Conservation (phyloP, 1,139 yeast genomes). For the Nakaseomyces glabratus region DNA sequence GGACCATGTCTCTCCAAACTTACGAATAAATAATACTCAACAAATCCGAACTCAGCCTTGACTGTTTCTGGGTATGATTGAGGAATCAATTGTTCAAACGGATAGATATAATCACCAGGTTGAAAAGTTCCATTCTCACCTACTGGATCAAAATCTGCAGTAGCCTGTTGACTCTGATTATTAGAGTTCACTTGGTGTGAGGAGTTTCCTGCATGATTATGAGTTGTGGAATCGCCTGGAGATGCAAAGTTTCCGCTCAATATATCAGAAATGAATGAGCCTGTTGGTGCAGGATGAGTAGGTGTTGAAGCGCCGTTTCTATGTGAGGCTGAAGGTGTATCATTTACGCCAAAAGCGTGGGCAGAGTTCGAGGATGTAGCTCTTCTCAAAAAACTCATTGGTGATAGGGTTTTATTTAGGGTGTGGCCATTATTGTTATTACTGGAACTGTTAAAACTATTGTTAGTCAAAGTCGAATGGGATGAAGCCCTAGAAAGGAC, state of each 20-base stretch:
- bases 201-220: background rate
- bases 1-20: constrained; percentile 69
- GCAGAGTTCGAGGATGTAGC: constrained; percentile 31
- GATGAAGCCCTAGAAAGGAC: constrained; percentile 3
- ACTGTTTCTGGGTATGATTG: constrained; percentile 77
- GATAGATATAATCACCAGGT: constrained; percentile 87
- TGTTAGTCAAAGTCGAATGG: constrained; percentile 1
- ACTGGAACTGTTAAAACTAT: constrained; percentile 17
- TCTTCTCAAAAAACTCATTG: constrained; percentile 36
- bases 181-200: background rate
- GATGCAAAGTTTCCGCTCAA: constrained; percentile 3
- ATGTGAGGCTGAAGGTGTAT: constrained; percentile 2
- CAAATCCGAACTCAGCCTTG: constrained; percentile 72
- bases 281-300: constrained; percentile 3
- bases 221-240: constrained; percentile 2
- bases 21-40: constrained; percentile 61
- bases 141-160: constrained; percentile 12
- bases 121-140: constrained; percentile 31
- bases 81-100: constrained; percentile 82
- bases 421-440: too few species aligned
- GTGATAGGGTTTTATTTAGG: constrained; percentile 29
- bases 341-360: constrained; percentile 1
- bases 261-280: constrained; percentile 2
- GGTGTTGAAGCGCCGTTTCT: constrained; percentile 6
- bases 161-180: constrained; percentile 2